phyloP scores from a whole-genome alignment of 345 rosid species.

The Corchorus capsularis region DNA sequence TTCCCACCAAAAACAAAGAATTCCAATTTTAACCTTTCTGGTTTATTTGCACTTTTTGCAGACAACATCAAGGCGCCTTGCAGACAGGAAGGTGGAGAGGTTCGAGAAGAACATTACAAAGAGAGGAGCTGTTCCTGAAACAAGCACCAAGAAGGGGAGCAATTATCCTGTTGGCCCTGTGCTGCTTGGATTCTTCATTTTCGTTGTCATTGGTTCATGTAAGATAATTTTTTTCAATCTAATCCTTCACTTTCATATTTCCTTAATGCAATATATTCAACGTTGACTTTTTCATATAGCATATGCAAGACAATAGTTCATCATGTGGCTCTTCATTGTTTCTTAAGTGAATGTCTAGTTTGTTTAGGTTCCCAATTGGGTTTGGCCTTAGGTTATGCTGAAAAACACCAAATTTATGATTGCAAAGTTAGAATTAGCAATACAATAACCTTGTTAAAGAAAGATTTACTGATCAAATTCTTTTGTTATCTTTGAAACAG shows the following conservation, averaged over 20 bases:
- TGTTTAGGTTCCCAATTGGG: background rate
- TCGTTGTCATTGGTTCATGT: conserved; percentile 97
- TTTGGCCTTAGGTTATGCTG: background rate
- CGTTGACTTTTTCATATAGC: background rate
- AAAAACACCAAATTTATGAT: background rate
- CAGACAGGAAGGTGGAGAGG: conserved; percentile 75
- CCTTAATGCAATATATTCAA: background rate
- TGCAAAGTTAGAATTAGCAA: background rate
- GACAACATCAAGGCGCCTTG: conserved; percentile 93
- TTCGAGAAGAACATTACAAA: conserved; percentile 85
- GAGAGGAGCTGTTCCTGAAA: conserved; percentile 92
- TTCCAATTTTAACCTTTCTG: background rate
- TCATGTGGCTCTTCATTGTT: background rate
- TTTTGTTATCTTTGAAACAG: conserved; percentile 41
- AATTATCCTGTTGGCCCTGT: conserved; percentile 94
- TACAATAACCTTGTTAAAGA: background rate
- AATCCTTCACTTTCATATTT: background rate
- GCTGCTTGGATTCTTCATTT: conserved; percentile 88
- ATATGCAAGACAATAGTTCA: background rate
- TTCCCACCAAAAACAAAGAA: no score
- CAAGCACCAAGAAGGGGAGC: conserved; percentile 75
- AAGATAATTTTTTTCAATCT: conserved; percentile 22
- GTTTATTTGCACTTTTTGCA: conserved; percentile 31
- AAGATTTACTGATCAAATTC: background rate
- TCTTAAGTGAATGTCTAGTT: background rate